Percentiles rank a stretch among this genome's conserved stretches.
These are phyloP conservation scores for Aspergillus panamensis DNA, from an alignment of 495 filamentous ascomycete genomes.

Conservation along the genomic window DNA sequence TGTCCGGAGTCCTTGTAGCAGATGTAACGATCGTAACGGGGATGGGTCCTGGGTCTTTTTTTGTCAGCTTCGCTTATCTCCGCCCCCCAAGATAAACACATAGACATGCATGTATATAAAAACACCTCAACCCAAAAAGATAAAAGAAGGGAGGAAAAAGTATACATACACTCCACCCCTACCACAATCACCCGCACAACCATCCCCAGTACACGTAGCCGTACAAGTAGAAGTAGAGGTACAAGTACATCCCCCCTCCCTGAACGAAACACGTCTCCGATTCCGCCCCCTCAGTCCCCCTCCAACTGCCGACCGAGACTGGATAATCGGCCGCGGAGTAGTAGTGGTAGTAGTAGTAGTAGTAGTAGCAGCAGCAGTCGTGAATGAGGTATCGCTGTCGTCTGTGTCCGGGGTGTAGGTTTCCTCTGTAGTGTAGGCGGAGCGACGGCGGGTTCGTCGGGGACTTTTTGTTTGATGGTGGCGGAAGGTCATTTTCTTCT, in stretches of 20 bases:
- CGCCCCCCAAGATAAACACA: no score
- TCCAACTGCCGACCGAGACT: no score
- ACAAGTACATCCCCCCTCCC: neutral
- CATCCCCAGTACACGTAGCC: neutral
- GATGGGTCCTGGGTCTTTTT: neutral
- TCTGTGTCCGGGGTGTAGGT: conserved; percentile 1
- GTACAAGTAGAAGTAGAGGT: neutral
- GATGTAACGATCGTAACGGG: neutral
- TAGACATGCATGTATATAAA: no score
- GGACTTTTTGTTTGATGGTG: neutral
- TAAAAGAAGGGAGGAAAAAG: neutral
- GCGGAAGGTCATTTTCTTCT: neutral
- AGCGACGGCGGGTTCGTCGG: neutral
- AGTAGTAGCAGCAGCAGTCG: no score
- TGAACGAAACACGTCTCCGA: neutral
- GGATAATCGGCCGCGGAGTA: neutral
- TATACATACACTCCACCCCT: neutral
- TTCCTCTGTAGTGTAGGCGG: neutral
- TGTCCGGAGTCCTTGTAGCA: neutral
- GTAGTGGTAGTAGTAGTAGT: no score
- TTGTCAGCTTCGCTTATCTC: neutral
- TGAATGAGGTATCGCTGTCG: neutral
- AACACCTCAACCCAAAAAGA: neutral
- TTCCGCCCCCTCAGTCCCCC: no score
- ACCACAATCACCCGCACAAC: neutral